A percentile compares a stretch with the other conserved stretches of the same genome.
These are phyloP conservation scores for Metschnikowia arizonensis DNA, from an alignment of 805 yeast species.

Conservation along the genomic window DNA sequence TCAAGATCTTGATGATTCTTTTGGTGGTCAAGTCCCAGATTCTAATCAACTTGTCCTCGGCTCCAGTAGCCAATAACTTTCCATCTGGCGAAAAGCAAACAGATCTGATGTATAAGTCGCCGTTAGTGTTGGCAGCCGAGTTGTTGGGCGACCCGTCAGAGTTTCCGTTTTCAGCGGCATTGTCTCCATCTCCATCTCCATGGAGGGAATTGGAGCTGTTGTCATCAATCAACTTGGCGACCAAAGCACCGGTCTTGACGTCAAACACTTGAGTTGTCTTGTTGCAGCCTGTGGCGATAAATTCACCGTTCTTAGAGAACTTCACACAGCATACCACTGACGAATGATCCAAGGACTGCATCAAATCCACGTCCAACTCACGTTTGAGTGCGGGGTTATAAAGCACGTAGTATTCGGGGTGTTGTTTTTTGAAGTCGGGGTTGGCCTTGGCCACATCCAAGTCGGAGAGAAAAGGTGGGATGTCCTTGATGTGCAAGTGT, in stretches of 20 bases:
- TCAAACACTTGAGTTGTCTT: conserved; percentile 91
- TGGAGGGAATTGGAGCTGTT: conserved; percentile 24
- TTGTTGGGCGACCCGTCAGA: conserved; percentile 25
- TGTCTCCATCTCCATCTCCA: conserved; percentile 16
- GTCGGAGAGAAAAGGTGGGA: conserved; percentile 77
- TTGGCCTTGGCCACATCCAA: conserved; percentile 75
- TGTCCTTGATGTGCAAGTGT: conserved; percentile 62
- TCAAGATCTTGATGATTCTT: conserved; percentile 77
- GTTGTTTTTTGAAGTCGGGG: conserved; percentile 74
- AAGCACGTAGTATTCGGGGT: conserved; percentile 79
- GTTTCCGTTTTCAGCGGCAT: conserved; percentile 39
- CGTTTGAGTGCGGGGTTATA: conserved; percentile 77
- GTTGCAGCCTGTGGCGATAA: conserved; percentile 94
- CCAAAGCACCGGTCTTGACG: conserved; percentile 85
- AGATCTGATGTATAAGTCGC: conserved; percentile 88
- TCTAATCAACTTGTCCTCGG: conserved; percentile 84
- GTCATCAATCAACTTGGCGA: conserved; percentile 85
- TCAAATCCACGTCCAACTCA: conserved; percentile 76
- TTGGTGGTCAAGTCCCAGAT: conserved; percentile 91
- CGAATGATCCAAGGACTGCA: conserved; percentile 86
- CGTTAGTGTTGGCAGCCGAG: conserved; percentile 57
- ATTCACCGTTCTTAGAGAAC: conserved; percentile 86
- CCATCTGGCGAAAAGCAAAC: conserved; percentile 96
- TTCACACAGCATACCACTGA: conserved; percentile 97
- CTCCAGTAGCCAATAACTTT: conserved; percentile 89